Conservation (phyloP, 805 yeast genomes). For the Yueomyces sinensis region DNA sequence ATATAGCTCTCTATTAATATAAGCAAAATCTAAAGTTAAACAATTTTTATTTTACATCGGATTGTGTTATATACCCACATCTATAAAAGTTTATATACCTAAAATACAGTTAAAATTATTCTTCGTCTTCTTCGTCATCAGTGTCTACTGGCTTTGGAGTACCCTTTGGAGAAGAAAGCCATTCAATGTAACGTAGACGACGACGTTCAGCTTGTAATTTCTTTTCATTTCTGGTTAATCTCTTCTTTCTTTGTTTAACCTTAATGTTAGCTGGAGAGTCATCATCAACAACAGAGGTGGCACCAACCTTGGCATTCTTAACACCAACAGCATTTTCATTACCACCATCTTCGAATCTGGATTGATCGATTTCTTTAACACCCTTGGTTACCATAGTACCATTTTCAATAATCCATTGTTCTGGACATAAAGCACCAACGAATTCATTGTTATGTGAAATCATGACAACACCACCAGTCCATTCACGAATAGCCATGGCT, state of each 20-base stretch:
- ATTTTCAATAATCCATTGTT: conserved; percentile 94
- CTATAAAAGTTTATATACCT: too few relatives aligned
- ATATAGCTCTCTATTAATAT: background rate
- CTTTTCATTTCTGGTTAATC: conserved; percentile 93
- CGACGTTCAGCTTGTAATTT: conserved; percentile 86
- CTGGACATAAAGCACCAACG: conserved; percentile 95
- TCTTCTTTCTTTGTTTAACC: conserved; percentile 87
- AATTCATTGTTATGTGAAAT: conserved; percentile 96
- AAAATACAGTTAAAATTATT: background rate
- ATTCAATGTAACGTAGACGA: conserved; percentile 83
- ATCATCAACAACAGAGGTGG: conserved; percentile 42
- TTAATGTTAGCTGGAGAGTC: conserved; percentile 95
- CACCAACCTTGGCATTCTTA: conserved; percentile 34
- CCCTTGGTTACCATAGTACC: conserved; percentile 84
- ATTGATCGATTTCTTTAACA: conserved; percentile 55
- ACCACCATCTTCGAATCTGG: conserved; percentile 74
- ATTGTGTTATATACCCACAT: background rate
- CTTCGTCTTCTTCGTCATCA: conserved; percentile 54
- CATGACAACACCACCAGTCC: conserved; percentile 98
- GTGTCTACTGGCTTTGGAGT: conserved; percentile 92
- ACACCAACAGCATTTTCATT: conserved; percentile 35
- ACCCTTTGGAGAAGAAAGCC: conserved; percentile 95
- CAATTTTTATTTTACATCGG: background rate
- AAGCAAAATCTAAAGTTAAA: background rate
- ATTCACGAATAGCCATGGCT: conserved; percentile 94